phyloP scores from a whole-genome alignment of 768 basidiomycete genomes.

The Xerocomellus intermedius region DNA sequence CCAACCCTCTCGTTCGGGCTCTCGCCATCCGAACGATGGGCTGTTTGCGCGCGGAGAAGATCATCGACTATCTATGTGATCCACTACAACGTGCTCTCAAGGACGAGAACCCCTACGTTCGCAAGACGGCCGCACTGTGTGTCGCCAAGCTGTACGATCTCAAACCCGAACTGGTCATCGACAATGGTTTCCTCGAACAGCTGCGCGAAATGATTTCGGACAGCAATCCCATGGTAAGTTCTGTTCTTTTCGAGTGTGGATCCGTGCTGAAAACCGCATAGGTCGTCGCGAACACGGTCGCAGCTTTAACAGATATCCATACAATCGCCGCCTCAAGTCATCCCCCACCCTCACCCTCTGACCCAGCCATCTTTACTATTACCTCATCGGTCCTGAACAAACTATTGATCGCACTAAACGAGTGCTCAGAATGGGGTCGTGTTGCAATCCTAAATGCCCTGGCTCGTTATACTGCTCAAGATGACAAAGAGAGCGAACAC shows the following conservation, averaged over 20 bases:
- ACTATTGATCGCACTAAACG: slow-evolving; percentile 91
- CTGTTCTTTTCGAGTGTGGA: neutral
- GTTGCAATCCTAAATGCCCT: slow-evolving; percentile 90
- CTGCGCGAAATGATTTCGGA: slow-evolving; percentile 93
- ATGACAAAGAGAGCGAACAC: slow-evolving; percentile 96
- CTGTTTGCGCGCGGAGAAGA: slow-evolving; percentile 95
- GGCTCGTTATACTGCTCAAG: slow-evolving; percentile 76
- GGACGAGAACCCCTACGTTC: slow-evolving; percentile 97
- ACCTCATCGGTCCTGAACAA: slow-evolving; percentile 83
- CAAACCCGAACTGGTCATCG: slow-evolving; percentile 91
- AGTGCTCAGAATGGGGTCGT: slow-evolving; percentile 98
- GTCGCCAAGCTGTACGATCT: slow-evolving; percentile 98
- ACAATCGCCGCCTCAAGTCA: slow-evolving; percentile 54
- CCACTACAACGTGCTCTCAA: slow-evolving; percentile 88
- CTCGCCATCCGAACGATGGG: slow-evolving; percentile 98
- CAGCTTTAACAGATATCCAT: slow-evolving; percentile 92
- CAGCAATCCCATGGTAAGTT: slow-evolving; percentile 90
- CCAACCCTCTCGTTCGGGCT: slow-evolving; percentile 94
- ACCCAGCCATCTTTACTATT: slow-evolving; percentile 75
- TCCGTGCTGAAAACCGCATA: slow-evolving; percentile 30
- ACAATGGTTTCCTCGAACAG: slow-evolving; percentile 89
- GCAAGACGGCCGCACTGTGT: slow-evolving; percentile 96
- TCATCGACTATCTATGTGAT: slow-evolving; percentile 97
- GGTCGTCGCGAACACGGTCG: slow-evolving; percentile 97
- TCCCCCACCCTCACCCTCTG: slow-evolving; percentile 51